Conservation (phyloP, 805 yeast species). For the Ogataea wickerhamii region DNA sequence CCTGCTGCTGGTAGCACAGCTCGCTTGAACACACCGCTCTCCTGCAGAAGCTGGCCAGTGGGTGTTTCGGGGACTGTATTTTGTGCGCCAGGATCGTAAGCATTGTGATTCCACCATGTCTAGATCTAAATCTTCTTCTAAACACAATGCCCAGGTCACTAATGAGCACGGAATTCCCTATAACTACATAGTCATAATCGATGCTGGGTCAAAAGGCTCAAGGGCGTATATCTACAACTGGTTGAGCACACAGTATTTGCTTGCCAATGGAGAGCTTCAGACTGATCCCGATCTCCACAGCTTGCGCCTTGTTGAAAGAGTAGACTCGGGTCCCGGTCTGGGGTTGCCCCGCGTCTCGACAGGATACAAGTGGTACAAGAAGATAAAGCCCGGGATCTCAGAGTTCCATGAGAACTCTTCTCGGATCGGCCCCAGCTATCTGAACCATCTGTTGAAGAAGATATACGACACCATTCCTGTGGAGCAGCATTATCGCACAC, state of each 20-base stretch:
- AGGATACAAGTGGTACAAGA: slow-evolving; percentile 45
- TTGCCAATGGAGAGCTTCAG: slow-evolving; percentile 16
- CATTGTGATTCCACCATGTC: no score
- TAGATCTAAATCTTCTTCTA: no score
- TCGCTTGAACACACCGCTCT: no score
- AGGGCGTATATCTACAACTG: slow-evolving; percentile 59
- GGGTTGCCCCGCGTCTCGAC: slow-evolving; percentile 22
- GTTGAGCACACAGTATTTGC: slow-evolving; percentile 37
- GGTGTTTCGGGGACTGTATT: no score
- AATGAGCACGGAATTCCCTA: slow-evolving; percentile 46
- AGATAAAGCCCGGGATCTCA: slow-evolving; percentile 57
- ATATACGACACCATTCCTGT: slow-evolving; percentile 53
- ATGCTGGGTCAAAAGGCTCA: slow-evolving; percentile 66
- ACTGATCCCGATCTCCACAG: slow-evolving; percentile 1
- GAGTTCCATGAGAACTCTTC: slow-evolving; percentile 45
- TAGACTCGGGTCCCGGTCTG: slow-evolving; percentile 10
- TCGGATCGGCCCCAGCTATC: slow-evolving; percentile 49
- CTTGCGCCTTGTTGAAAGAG: slow-evolving; percentile 6
- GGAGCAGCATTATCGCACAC: slow-evolving; percentile 59
- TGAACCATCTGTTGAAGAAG: slow-evolving; percentile 44
- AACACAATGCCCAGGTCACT: neutral
- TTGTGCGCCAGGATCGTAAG: no score
- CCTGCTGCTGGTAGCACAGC: no score
- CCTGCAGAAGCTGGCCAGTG: no score
- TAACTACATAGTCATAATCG: slow-evolving; percentile 58